Base-by-base conservation (phyloP, 768 basidiomycete species). In the Amanita thiersii region DNA sequence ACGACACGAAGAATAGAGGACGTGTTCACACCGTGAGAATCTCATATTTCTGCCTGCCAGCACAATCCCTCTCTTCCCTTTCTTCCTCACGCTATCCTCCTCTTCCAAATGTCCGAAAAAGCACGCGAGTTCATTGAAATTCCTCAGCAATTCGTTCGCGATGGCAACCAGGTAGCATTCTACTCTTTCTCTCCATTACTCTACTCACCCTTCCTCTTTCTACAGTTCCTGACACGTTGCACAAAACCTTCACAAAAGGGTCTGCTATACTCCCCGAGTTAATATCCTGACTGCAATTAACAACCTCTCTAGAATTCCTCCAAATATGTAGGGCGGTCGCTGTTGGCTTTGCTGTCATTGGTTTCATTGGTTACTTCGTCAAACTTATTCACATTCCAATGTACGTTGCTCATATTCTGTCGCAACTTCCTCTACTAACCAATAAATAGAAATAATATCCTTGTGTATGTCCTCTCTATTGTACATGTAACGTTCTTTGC, bases 371-470 rank as follows among this genome's bases (percentile, higher is more conserved):
- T 11, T 99, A 94, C 70, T 85, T 98, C 58, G 93, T 96, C 51
- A 97, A 97, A 65, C 80, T 97, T 50, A 92, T 98, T 53, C 92
- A 97, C 65, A 96, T 94, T 63, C 92, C 93, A 54, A 94, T 96
- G 92, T 94, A 52, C 68, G 92, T 79, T 26, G 12, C 40, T 28
- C 40, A 28, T 38, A 29, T 21, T 31, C 23, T 11, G 35, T 12
- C 15, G n/a, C 29, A 31, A 35, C 23, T 37, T 43, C 47, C 52
- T 39, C 56, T 14, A 11, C 8, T 20, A 35, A 14, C 52, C 52
- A 17, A 50, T 37, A 5, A 32, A 15, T 30, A 94, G 91, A 76
- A 96, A 94, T 69, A 94, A 96, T 61, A 96, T 96, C 53, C 77
- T 96, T 48, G 92, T 96, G 92, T 96, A 76, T 55, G 92, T 89